Evolutionary conservation across 2,329 filamentous ascomycete genomes (phyloP).

Genomic region (Phyllosticta capitalensis): DNA sequence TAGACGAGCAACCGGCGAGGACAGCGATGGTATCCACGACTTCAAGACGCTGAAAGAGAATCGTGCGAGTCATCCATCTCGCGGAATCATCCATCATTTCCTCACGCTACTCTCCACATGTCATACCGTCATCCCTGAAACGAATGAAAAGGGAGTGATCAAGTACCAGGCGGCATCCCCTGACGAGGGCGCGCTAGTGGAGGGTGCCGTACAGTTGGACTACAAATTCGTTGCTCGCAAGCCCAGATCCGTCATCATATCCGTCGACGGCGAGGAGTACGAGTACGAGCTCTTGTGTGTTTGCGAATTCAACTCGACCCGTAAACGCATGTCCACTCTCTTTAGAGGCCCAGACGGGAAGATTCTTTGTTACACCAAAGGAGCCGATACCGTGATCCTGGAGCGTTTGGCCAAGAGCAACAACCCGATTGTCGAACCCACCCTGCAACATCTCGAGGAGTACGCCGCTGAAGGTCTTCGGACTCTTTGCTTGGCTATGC

Average conservation of each 20-base stretch:
- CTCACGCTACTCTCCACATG: conserved; percentile 78
- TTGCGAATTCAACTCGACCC: conserved; percentile 97
- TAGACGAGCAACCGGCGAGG: conserved; percentile 66
- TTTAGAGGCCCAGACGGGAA: conserved; percentile 95
- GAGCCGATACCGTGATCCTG: conserved; percentile 93
- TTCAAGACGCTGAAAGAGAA: conserved; percentile 69
- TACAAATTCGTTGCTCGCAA: conserved; percentile 89
- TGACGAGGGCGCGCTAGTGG: conserved; percentile 92
- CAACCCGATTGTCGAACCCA: conserved; percentile 76
- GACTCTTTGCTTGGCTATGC: conserved; percentile 89
- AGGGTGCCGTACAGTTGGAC: conserved; percentile 75
- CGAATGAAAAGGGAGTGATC: conserved; percentile 69
- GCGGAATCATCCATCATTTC: conserved; percentile 69
- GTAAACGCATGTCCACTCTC: conserved; percentile 96
- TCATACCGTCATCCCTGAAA: conserved; percentile 94
- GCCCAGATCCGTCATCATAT: conserved; percentile 77
- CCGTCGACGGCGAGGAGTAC: conserved; percentile 58
- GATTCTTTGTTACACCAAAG: conserved; percentile 89
- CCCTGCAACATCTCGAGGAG: conserved; percentile 90
- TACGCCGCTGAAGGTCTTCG: conserved; percentile 94
- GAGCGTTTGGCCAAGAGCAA: conserved; percentile 76
- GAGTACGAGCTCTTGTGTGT: conserved; percentile 91
- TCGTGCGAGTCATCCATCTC: conserved; percentile 49
- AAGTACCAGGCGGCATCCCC: conserved; percentile 98
- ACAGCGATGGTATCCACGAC: conserved; percentile 73